Conservation (phyloP, 257 asterid genomes). For the Penstemon davidsonii region DNA sequence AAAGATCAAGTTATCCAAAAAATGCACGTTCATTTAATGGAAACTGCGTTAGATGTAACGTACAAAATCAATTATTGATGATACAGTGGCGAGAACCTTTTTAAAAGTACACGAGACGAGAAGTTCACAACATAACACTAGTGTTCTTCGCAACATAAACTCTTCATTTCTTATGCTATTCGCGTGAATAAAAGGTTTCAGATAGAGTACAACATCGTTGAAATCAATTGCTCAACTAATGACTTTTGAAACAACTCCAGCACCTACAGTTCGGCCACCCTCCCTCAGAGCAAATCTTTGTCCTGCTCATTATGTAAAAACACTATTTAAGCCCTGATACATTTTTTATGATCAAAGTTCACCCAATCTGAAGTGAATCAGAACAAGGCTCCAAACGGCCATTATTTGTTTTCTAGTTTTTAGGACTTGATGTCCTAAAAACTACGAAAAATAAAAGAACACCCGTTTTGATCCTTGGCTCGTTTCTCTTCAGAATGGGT, state of each 20-base stretch:
- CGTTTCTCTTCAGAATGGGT: too few relatives aligned
- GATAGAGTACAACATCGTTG: not conserved
- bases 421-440: too few relatives aligned
- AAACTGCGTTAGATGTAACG: not conserved
- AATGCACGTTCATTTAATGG: too few relatives aligned
- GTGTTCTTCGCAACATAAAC: constrained; percentile 6
- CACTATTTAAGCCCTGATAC: not conserved
- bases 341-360: too few relatives aligned
- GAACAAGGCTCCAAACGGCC: too few relatives aligned
- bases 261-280: constrained; percentile 99
- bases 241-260: constrained; percentile 94
- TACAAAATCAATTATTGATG: constrained; percentile 37
- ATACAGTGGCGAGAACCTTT: constrained; percentile 22
- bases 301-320: constrained; percentile 47
- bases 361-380: too few relatives aligned
- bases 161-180: constrained; percentile 23
- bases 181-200: not conserved
- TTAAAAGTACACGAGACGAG: constrained; percentile 28
- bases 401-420: too few relatives aligned
- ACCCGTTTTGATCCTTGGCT: too few relatives aligned
- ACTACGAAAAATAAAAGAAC: too few relatives aligned
- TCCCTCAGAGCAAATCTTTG: constrained; percentile 99
- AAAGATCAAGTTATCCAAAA: too few relatives aligned
- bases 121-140: constrained; percentile 30
- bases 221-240: constrained; percentile 44